phyloP scores from a whole-genome alignment of 202 grass and related monocot genomes.

The Zoysia matrella region DNA sequence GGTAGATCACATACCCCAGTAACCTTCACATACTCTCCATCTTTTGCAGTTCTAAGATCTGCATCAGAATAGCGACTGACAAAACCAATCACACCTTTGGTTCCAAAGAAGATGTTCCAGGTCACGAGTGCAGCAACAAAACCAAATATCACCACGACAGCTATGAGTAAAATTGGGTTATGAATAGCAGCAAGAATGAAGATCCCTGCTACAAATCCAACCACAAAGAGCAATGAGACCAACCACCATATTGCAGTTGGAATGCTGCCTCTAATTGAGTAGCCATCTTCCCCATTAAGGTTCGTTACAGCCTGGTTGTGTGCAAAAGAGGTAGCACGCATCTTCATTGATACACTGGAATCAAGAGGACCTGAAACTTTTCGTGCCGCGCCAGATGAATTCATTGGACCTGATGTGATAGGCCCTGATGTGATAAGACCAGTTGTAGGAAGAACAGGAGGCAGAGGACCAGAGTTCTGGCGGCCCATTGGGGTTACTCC shows the following conservation, averaged over 20 bases:
- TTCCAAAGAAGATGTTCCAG: conserved; percentile 75
- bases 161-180: conserved; percentile 77
- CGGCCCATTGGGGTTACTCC: conserved; percentile 85
- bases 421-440: conserved; percentile 93
- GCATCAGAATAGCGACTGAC: conserved; percentile 71
- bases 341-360: conserved; percentile 71
- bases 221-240: conserved; percentile 43
- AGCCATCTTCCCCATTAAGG: conserved; percentile 61
- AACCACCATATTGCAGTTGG: conserved; percentile 62
- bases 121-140: conserved; percentile 67
- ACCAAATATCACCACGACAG: conserved; percentile 83
- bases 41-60: conserved; percentile 81
- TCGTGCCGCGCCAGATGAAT: conserved; percentile 61
- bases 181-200: conserved; percentile 93
- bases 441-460: conserved; percentile 84
- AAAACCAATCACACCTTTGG: conserved; percentile 67
- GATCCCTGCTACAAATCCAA: conserved; percentile 85
- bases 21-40: conserved; percentile 95
- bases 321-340: conserved; percentile 58
- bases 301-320: conserved; percentile 90
- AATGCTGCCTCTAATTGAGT: conserved; percentile 68
- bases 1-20: conserved; percentile 75
- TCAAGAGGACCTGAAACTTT: conserved; percentile 86
- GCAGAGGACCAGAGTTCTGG: conserved; percentile 83
- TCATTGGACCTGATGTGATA: conserved; percentile 86